Percentiles rank a stretch among this genome's conserved stretches.
These are phyloP conservation scores for Acer campestre DNA, from an alignment of 345 rosid genomes.

Conservation along the genomic window DNA sequence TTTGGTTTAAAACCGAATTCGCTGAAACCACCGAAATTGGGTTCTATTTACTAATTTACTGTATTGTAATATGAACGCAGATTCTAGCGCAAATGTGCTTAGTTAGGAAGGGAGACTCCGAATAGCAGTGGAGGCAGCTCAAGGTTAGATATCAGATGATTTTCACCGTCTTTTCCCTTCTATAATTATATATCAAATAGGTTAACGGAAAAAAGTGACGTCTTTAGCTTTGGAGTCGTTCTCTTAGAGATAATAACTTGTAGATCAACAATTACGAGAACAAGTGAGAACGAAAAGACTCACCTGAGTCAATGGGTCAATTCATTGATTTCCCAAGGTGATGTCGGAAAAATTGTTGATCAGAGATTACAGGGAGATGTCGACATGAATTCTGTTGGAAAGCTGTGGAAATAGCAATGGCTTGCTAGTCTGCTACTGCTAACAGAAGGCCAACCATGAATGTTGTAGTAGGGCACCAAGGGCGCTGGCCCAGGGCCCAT, in stretches of 20 bases:
- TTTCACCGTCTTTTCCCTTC: background rate
- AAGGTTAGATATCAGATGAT: constrained; percentile 27
- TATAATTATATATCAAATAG: background rate
- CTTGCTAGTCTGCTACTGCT: constrained; percentile 8
- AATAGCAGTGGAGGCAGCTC: constrained; percentile 48
- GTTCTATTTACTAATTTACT: background rate
- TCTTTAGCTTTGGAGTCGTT: constrained; percentile 28
- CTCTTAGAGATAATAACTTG: constrained; percentile 22
- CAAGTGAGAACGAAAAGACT: background rate
- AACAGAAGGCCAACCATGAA: constrained; percentile 20
- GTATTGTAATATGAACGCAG: background rate
- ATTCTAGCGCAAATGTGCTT: background rate
- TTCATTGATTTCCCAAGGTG: constrained; percentile 12
- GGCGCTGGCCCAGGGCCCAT: no score
- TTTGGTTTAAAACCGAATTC: no score
- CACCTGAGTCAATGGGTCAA: constrained; percentile 26
- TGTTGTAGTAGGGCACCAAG: no score
- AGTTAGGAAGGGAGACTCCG: constrained; percentile 32
- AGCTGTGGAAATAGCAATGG: constrained; percentile 21
- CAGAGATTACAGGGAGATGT: constrained; percentile 17
- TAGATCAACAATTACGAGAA: background rate
- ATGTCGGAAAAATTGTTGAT: constrained; percentile 19
- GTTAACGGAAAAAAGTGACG: constrained; percentile 18
- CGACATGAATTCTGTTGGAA: constrained; percentile 19
- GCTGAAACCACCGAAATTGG: no score